Conservation (phyloP, 257 asterid genomes). For the Cinchona pubescens region DNA sequence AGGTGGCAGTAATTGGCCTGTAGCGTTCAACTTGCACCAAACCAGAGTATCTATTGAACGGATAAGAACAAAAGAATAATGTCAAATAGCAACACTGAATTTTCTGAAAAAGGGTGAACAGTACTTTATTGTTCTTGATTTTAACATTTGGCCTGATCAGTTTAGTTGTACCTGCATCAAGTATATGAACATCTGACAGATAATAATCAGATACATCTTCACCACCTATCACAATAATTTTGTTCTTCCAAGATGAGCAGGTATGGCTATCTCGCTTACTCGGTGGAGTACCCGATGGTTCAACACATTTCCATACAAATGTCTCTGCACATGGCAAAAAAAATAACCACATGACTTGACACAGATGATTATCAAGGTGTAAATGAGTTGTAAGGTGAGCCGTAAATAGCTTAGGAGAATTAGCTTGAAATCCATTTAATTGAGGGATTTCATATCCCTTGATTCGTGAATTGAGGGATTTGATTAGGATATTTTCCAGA, state of each 20-base stretch:
- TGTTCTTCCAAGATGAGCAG: slow-evolving; percentile 89
- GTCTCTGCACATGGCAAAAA: slow-evolving; percentile 56
- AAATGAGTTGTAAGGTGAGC: no score
- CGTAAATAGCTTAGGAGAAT: no score
- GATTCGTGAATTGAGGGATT: no score
- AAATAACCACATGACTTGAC: slow-evolving; percentile 8
- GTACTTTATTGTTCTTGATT: background rate
- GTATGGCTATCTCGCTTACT: slow-evolving; percentile 91
- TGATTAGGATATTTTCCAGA: no score
- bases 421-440: no score
- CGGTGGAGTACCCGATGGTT: slow-evolving; percentile 93
- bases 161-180: slow-evolving; percentile 72
- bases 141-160: background rate
- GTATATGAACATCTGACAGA: slow-evolving; percentile 89
- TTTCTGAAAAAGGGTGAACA: background rate
- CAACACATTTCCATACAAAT: slow-evolving; percentile 72
- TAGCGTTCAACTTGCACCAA: slow-evolving; percentile 87
- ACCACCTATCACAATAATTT: slow-evolving; percentile 92
- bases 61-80: slow-evolving; percentile 16
- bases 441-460: no score
- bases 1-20: slow-evolving; percentile 86
- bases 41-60: slow-evolving; percentile 65
- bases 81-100: slow-evolving; percentile 11
- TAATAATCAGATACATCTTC: slow-evolving; percentile 78
- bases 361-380: no score